Conservation (phyloP, 345 rosid species). For the Ceriops tagal region DNA sequence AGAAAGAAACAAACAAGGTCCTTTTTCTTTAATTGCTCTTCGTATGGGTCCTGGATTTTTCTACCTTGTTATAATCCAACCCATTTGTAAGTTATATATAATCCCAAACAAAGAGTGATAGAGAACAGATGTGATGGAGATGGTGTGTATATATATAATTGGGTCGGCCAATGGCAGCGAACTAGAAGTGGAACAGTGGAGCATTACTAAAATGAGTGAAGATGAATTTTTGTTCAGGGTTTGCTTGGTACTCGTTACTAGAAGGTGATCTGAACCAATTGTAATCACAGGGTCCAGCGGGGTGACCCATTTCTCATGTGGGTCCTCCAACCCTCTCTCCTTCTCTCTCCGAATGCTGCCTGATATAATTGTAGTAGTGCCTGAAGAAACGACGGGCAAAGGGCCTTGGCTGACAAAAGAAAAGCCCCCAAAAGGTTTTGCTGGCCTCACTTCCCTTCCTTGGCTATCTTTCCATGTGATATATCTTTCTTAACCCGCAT, state of each 20-base stretch:
- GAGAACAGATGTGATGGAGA: not conserved
- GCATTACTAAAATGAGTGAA: conserved; percentile 11
- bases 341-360: not conserved
- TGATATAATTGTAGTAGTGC: conserved; percentile 23
- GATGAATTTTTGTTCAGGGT: not conserved
- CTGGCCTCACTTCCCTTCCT: not conserved
- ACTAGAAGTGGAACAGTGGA: conserved; percentile 21
- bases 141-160: too few species aligned
- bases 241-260: conserved; percentile 24
- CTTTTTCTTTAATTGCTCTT: too few species aligned
- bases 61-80: too few species aligned
- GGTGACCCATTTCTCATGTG: conserved; percentile 30
- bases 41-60: too few species aligned
- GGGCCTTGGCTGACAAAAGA: not conserved
- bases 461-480: not conserved
- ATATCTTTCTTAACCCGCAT: too few species aligned
- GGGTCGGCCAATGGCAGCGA: not conserved
- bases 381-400: too few species aligned
- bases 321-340: conserved; percentile 18
- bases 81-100: too few species aligned
- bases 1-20: too few species aligned
- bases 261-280: conserved; percentile 14
- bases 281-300: conserved; percentile 6
- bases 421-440: too few species aligned
- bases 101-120: not conserved